Evolutionary conservation across 2,329 filamentous ascomycete species (phyloP), one percentile per base, ranked within the genome.

Genomic region (Aureobasidium lini): DNA sequence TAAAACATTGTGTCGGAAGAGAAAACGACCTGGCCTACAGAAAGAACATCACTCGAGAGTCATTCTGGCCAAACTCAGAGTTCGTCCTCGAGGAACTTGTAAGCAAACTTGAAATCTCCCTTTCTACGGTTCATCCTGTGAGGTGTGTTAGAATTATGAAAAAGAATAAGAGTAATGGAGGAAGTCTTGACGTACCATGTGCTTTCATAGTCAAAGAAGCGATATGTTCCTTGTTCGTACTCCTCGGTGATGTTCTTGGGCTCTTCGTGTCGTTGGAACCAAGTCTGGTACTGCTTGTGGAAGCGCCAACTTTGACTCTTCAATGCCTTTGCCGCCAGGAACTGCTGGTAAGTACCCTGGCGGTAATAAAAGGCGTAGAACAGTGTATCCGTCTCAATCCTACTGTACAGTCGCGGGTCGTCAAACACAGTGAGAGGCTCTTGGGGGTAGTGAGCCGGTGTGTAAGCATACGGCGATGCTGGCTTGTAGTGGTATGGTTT

Each of bases 321-420:
- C 56, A 99, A 78, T n/a, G 94, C 90, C 75, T 95, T 96, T 13
- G 94, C 94, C 1, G 94, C 91, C 61, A 97, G 81, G 70, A 92
- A 96, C 72, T 99, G 94, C 72, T 97, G 92, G 67, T 95, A 92
- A 1, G 91, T 92, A 29, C 91, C 91, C 74, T 99, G 94, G 66
- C 93, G 90, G 79, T 99, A 99, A 79, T 99, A 99, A 76, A 99
- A 99, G 47, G 96, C 89, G 76, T 99, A 99, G 76, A 99, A 99
- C 9, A 99, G 80, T 32, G 93, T 96, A 70, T 99, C 94, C 0
- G 92, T 91, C 69, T 99, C 94, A 62, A 99, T 93, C 60, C 90
- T 84, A 29, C 84, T 83, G 74, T 96, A 99, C 62, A 99, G 76
- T 48, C 89, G 81, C 36, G 90, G 89, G 73, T 99, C 91, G 67